These are phyloP conservation scores for Combretum micranthum DNA, from an alignment of 345 rosid species.

Conservation along the genomic window DNA sequence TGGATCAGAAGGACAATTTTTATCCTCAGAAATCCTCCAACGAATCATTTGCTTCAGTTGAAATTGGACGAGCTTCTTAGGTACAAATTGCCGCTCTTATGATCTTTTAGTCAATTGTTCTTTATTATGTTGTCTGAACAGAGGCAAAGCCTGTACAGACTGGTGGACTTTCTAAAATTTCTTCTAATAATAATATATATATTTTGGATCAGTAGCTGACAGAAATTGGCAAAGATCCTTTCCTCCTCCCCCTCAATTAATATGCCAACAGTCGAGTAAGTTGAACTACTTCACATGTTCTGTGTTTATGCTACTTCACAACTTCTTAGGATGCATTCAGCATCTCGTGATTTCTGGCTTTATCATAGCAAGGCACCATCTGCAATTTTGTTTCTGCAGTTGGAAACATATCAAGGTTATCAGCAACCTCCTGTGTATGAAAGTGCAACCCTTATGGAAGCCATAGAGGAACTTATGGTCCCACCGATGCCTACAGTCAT, in stretches of 20 bases:
- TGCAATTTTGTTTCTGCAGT: conserved; percentile 3
- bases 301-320: neutral
- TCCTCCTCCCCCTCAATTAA: conserved; percentile 6
- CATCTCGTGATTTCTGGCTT: conserved; percentile 1
- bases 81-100: conserved; percentile 6
- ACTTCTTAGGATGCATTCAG: neutral
- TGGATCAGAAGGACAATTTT: conserved; percentile 6
- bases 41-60: neutral
- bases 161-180: neutral
- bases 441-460: conserved; percentile 7
- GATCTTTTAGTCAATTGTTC: neutral
- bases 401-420: conserved; percentile 7
- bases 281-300: neutral
- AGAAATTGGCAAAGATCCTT: conserved; percentile 9
- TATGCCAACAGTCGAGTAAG: conserved; percentile 19
- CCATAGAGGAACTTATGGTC: conserved; percentile 3
- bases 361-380: conserved; percentile 4
- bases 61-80: conserved; percentile 13
- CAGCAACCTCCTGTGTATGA: conserved; percentile 7
- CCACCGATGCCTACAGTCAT: neutral
- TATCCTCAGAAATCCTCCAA: conserved; percentile 11
- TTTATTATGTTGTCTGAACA: neutral
- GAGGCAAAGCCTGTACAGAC: too few species aligned
- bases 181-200: conserved; percentile 2
- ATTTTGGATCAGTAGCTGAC: conserved; percentile 10